A percentile compares a stretch with the other conserved stretches of the same genome.
Evolutionary conservation across 306 rosid genomes (phyloP).

Genomic region (Begonia masoniana): DNA sequence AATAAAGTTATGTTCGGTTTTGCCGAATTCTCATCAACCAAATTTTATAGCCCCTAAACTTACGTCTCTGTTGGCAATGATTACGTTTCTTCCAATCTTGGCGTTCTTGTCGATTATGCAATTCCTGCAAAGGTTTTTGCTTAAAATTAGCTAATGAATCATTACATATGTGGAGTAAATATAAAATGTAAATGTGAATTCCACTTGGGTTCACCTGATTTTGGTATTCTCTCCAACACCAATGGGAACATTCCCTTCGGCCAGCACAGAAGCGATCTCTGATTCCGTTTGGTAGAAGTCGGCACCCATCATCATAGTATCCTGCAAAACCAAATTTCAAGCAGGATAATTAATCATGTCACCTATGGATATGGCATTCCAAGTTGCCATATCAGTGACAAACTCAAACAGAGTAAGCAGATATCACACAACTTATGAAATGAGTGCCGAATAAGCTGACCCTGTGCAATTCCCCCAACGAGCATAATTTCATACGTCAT

Average conservation of each 20-base stretch:
- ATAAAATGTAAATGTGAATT: no score
- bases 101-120: conserved; percentile 98
- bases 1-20: not conserved
- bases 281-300: conserved; percentile 92
- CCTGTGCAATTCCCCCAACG: no score
- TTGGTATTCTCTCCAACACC: conserved; percentile 93
- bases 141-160: conserved; percentile 8
- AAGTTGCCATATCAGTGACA: no score
- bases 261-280: conserved; percentile 71
- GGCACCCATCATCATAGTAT: conserved; percentile 99
- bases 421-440: no score
- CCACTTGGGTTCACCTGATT: conserved; percentile 39
- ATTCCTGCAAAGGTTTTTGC: conserved; percentile 30
- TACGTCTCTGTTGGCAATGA: conserved; percentile 63
- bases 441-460: no score
- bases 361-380: no score
- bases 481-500: no score
- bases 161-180: no score
- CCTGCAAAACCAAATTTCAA: conserved; percentile 37
- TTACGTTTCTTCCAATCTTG: conserved; percentile 74
- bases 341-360: not conserved
- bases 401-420: no score
- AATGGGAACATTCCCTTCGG: conserved; percentile 83
- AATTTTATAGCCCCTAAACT: conserved; percentile 10
- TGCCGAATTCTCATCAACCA: no score